These are phyloP conservation scores for Chenopodium quinoa DNA, from an alignment of 148 eudicot genomes.

Conservation along the genomic window DNA sequence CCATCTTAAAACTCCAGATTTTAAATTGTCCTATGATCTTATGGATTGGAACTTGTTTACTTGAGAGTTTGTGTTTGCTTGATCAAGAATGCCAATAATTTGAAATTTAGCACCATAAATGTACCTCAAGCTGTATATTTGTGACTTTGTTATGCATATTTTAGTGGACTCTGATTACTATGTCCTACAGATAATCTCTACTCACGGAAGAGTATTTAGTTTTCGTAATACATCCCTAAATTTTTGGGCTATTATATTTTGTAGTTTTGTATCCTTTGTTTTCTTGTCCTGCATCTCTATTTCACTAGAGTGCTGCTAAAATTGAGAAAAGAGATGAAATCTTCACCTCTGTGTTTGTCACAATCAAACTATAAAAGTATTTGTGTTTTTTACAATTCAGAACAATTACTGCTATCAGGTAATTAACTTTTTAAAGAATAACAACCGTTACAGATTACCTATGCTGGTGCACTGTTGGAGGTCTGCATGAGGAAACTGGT, in stretches of 20 bases:
- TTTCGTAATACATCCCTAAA: background rate
- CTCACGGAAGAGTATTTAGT: background rate
- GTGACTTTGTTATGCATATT: background rate
- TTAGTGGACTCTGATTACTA: background rate
- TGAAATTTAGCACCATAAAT: background rate
- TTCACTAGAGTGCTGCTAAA: background rate
- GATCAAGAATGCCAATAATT: background rate
- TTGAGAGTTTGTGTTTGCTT: background rate
- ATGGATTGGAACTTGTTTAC: background rate
- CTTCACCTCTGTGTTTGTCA: background rate
- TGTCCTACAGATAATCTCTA: background rate
- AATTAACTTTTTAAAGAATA: conserved; percentile 9
- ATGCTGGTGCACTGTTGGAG: conserved; percentile 74
- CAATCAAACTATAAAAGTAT: background rate
- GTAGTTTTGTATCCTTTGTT: background rate
- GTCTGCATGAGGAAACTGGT: conserved; percentile 97
- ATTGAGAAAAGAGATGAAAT: background rate
- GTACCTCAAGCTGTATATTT: background rate
- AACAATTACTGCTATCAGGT: background rate
- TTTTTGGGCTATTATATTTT: background rate
- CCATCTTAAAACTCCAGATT: background rate
- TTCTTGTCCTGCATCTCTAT: background rate
- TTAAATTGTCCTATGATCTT: background rate
- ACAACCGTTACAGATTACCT: conserved; percentile 48
- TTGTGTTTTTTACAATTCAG: background rate